Base-by-base conservation (phyloP, 2,329 filamentous ascomycete genomes). In the Leptographium radiaticola region DNA sequence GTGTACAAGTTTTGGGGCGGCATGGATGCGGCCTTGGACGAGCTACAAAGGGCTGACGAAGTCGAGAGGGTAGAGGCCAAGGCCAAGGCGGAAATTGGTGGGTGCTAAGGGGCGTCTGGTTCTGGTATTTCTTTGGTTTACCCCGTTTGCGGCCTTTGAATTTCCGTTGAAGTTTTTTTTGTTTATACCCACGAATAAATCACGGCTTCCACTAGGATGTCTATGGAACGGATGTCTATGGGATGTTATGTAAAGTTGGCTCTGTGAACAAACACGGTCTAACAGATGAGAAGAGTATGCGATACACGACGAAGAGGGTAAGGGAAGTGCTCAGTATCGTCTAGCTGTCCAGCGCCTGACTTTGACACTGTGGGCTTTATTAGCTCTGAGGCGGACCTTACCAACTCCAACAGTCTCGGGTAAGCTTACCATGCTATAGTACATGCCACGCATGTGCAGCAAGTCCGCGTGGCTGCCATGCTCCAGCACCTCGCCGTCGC, bases 401-500 rank as follows among this genome's bases (percentile, higher is more conserved):
- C 25, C 25, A 30, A 38, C 47, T 49, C 53, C 30, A 7, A 39
- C 12, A 11, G 2, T 38, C 34, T 12, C 34, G 15, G 25, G 25
- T n/a, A 45, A 51, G 69, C 75, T 64, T 59, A 79, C 77, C 77
- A 80, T 80, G 53, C 76, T 70, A 73, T 75, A 80, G 57, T 80
- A 80, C 7, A 77, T 70, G 1, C 77, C 77, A 60, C 65, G 72
- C 66, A 70, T 69, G 64, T 66, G 71, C 56, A 80, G 57, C 55
- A 81, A 60, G 60, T 80, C 77, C 2, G 55, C 55, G 56, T 81
- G 77, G 18, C 62, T 78, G 12, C 77, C 77, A 62, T 74, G 68
- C 64, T 80, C 77, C 12, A 80, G 62, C 45, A 80, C 68, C 59
- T 71, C 76, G 30, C 83, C 80, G 56, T 82, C 75, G 12, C 85